Evolutionary conservation across 1,284 basidiomycete species (phyloP).

Genomic region (Acaromyces ingoldii): DNA sequence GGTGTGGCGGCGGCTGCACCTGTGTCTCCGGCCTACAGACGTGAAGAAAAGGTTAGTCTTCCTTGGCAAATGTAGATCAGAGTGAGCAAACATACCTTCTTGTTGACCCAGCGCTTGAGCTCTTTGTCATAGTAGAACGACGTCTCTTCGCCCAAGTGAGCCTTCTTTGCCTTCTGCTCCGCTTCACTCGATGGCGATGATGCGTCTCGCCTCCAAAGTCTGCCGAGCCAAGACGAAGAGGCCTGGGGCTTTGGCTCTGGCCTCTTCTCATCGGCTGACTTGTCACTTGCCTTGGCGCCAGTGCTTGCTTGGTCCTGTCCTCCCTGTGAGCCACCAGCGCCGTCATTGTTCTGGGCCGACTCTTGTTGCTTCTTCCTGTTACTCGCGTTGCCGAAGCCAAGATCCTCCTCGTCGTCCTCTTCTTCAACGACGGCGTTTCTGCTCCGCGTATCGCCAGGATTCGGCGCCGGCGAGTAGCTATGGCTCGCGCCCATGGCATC

Average conservation of each 20-base stretch:
- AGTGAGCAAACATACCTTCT: slow-evolving; percentile 62
- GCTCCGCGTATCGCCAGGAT: not conserved
- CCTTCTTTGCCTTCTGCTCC: slow-evolving; percentile 53
- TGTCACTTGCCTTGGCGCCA: slow-evolving; percentile 5
- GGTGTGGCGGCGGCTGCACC: slow-evolving; percentile 26
- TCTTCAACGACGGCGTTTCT: slow-evolving; percentile 41
- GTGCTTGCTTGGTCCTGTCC: slow-evolving; percentile 17
- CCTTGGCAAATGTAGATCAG: not conserved
- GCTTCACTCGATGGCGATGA: slow-evolving; percentile 45
- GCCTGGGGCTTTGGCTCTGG: slow-evolving; percentile 36
- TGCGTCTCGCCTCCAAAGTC: slow-evolving; percentile 55
- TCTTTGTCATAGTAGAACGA: slow-evolving; percentile 92
- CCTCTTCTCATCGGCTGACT: slow-evolving; percentile 5
- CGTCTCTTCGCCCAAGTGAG: slow-evolving; percentile 87
- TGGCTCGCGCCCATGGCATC: slow-evolving; percentile 56
- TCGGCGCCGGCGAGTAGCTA: not conserved
- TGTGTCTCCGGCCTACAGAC: slow-evolving; percentile 27
- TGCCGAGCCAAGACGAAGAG: slow-evolving; percentile 65
- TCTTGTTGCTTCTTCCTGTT: slow-evolving; percentile 51
- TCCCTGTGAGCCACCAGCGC: slow-evolving; percentile 22
- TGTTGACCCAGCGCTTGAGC: slow-evolving; percentile 92
- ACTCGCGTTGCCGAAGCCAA: slow-evolving; percentile 77
- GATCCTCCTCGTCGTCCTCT: slow-evolving; percentile 75
- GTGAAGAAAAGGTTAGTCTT: not conserved
- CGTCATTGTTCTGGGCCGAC: not conserved